These are phyloP conservation scores for Penicillium canescens DNA, from an alignment of 495 filamentous ascomycete genomes.

Conservation along the genomic window DNA sequence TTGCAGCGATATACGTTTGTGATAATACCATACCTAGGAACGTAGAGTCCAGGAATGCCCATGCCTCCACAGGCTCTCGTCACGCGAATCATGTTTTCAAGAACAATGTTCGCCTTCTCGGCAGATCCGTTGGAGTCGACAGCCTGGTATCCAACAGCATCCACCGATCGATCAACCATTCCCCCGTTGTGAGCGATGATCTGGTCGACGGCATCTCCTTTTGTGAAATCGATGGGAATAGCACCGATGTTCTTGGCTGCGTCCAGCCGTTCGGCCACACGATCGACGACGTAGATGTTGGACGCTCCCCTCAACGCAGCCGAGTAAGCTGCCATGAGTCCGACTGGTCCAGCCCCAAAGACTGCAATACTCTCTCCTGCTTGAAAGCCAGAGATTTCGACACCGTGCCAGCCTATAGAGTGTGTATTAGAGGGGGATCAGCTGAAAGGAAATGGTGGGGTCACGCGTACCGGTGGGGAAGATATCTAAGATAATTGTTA, in stretches of 20 bases:
- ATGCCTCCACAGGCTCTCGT: conserved; percentile 49
- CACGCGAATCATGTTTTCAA: conserved; percentile 49
- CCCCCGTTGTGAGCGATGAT: conserved; percentile 35
- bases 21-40: conserved; percentile 27
- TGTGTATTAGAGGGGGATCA: background rate
- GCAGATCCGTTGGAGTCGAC: conserved; percentile 39
- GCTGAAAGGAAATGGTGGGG: background rate
- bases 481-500: conserved; percentile 41
- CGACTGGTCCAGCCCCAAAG: conserved; percentile 52
- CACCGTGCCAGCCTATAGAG: conserved; percentile 51
- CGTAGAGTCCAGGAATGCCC: conserved; percentile 47
- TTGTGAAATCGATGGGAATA: conserved; percentile 38
- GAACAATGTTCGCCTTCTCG: conserved; percentile 44
- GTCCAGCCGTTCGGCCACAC: conserved; percentile 50
- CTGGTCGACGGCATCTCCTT: conserved; percentile 38
- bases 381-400: conserved; percentile 54
- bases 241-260: conserved; percentile 54
- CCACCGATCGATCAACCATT: conserved; percentile 54
- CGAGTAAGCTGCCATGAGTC: conserved; percentile 58
- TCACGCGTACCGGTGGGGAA: conserved; percentile 50
- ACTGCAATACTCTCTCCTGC: conserved; percentile 57
- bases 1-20: background rate
- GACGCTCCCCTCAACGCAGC: conserved; percentile 53
- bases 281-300: conserved; percentile 55
- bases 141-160: conserved; percentile 58